A percentile compares a stretch with the other conserved stretches of the same genome.
Conservation (phyloP, 495 filamentous ascomycete genomes). For the Penicillium angulare region DNA sequence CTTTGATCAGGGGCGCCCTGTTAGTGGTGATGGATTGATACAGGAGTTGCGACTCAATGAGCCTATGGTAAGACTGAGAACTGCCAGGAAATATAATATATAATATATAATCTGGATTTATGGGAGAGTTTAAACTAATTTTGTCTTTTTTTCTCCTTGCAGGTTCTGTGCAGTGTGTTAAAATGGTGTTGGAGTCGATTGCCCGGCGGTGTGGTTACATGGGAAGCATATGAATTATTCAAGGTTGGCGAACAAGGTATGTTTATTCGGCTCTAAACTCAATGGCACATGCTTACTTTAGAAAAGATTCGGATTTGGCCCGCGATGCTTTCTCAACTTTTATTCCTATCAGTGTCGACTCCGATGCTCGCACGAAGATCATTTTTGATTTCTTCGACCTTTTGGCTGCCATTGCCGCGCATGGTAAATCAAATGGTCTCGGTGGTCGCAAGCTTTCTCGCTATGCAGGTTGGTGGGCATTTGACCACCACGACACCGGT, state of each 20-base stretch:
- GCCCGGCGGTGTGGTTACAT: conserved; percentile 87
- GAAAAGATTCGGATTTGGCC: conserved; percentile 82
- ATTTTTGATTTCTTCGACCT: conserved; percentile 98
- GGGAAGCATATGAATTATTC: conserved; percentile 97
- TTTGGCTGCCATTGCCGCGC: conserved; percentile 73
- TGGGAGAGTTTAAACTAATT: no score
- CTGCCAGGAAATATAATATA: no score
- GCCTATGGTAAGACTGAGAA: conserved; percentile 67
- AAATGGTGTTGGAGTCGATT: conserved; percentile 99
- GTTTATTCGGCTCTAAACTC: no score
- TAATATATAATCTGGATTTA: no score
- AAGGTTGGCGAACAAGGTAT: conserved; percentile 90
- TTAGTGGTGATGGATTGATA: conserved; percentile 66
- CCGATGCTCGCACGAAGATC: conserved; percentile 78
- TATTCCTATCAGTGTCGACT: conserved; percentile 91
- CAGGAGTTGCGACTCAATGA: conserved; percentile 92
- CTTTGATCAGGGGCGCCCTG: conserved; percentile 40
- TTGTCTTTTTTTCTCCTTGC: neutral
- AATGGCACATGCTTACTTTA: neutral
- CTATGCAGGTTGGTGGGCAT: conserved; percentile 98
- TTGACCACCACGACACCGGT: conserved; percentile 77
- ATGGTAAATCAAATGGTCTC: conserved; percentile 90
- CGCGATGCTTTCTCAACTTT: conserved; percentile 94
- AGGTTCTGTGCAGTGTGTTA: conserved; percentile 90
- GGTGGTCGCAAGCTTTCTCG: conserved; percentile 91